phyloP scores from a whole-genome alignment of 208 protist genomes.

The Phytomonas francai region DNA sequence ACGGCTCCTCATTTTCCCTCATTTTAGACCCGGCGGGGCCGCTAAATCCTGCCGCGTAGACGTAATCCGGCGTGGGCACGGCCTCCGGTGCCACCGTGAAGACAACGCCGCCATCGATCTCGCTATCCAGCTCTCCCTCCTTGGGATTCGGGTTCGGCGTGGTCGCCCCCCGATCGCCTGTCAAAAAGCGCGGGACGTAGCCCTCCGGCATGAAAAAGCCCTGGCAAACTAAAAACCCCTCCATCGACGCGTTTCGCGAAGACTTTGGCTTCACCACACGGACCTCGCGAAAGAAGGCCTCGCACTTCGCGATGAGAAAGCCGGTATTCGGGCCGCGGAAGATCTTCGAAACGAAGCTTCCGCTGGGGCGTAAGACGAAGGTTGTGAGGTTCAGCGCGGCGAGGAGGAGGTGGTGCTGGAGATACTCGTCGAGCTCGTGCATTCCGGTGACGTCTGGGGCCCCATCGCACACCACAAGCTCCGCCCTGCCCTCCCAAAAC shows the following conservation, averaged over 20 bases:
- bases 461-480: slow-evolving; percentile 98
- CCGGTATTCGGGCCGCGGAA: slow-evolving; percentile 94
- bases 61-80: slow-evolving; percentile 4
- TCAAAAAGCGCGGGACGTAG: slow-evolving; percentile 60
- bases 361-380: slow-evolving; percentile 89
- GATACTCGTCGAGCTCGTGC: slow-evolving; percentile 99
- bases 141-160: neutral
- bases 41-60: neutral
- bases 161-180: neutral
- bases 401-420: slow-evolving; percentile 97
- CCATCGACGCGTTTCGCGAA: slow-evolving; percentile 93
- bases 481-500: slow-evolving; percentile 56
- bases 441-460: slow-evolving; percentile 99
- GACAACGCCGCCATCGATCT: neutral
- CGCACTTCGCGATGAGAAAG: slow-evolving; percentile 92
- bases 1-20: neutral
- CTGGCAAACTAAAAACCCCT: slow-evolving; percentile 94
- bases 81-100: slow-evolving; percentile 13
- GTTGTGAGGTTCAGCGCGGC: slow-evolving; percentile 97
- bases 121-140: neutral
- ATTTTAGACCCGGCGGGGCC: neutral
- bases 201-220: slow-evolving; percentile 81
- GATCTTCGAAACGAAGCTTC: slow-evolving; percentile 97
- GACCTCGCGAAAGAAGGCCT: slow-evolving; percentile 96
- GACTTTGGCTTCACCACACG: slow-evolving; percentile 94